phyloP scores from a whole-genome alignment of 495 filamentous ascomycete genomes.

The Tuber microsphaerosporum region DNA sequence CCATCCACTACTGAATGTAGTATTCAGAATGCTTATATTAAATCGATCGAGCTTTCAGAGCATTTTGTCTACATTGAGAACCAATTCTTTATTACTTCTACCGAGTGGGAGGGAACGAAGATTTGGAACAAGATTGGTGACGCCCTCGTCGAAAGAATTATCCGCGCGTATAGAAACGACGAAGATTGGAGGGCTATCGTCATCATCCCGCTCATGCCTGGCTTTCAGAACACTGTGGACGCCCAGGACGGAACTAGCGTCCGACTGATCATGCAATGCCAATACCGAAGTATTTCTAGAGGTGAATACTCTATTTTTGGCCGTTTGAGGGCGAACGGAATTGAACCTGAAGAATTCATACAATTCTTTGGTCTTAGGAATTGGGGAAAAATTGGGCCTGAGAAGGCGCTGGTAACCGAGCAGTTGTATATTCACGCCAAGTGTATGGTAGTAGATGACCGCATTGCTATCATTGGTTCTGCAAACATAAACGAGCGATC shows the following conservation, averaged over 20 bases:
- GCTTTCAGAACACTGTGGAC: constrained; percentile 95
- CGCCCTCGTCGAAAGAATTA: constrained; percentile 84
- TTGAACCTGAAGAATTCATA: constrained; percentile 95
- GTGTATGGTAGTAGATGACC: constrained; percentile 92
- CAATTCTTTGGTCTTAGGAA: constrained; percentile 85
- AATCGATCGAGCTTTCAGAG: constrained; percentile 87
- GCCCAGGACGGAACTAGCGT: constrained; percentile 88
- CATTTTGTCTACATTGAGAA: constrained; percentile 99
- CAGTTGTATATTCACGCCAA: constrained; percentile 99
- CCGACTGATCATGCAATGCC: constrained; percentile 93
- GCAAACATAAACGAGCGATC: constrained; percentile 99
- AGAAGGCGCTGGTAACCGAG: constrained; percentile 78
- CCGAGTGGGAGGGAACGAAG: constrained; percentile 74
- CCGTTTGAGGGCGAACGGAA: constrained; percentile 66
- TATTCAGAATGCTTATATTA: constrained; percentile 92
- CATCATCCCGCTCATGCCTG: constrained; percentile 91
- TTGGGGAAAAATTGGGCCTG: constrained; percentile 87
- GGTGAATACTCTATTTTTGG: constrained; percentile 91
- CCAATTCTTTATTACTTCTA: constrained; percentile 96
- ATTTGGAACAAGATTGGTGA: constrained; percentile 94
- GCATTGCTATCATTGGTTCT: constrained; percentile 87
- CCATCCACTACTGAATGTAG: constrained; percentile 76
- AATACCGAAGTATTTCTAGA: constrained; percentile 93
- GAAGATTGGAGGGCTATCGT: constrained; percentile 94
- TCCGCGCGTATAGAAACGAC: constrained; percentile 70